A percentile compares a stretch with the other conserved stretches of the same genome.
Conservation (phyloP, 208 protist species). For the Trypanosoma rangeli region DNA sequence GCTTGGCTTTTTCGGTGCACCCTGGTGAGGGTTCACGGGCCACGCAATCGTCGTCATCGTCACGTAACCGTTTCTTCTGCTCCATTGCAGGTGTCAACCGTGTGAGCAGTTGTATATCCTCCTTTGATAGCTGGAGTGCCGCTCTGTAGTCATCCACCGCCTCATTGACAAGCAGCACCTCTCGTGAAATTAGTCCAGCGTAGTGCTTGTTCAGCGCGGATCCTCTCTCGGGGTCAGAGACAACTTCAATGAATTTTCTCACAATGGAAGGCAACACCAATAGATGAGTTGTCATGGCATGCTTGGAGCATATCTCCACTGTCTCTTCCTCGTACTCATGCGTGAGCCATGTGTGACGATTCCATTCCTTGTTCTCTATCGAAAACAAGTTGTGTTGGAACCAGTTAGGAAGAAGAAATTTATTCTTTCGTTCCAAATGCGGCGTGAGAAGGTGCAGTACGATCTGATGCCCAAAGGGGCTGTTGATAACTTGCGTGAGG, state of each 20-base stretch:
- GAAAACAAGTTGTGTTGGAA: slow-evolving; percentile 84
- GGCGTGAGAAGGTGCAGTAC: slow-evolving; percentile 87
- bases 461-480: slow-evolving; percentile 82
- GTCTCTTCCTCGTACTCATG: slow-evolving; percentile 62
- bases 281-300: slow-evolving; percentile 75
- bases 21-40: not conserved
- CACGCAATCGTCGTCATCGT: not conserved
- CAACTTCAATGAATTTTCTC: slow-evolving; percentile 47
- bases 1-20: not conserved
- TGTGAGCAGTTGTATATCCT: slow-evolving; percentile 38
- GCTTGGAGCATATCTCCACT: slow-evolving; percentile 84
- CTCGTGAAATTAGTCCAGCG: slow-evolving; percentile 65
- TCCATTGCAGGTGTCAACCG: slow-evolving; percentile 46
- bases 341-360: slow-evolving; percentile 87
- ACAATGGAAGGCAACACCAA: slow-evolving; percentile 63
- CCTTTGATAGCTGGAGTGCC: slow-evolving; percentile 51
- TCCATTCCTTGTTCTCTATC: slow-evolving; percentile 78
- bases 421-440: slow-evolving; percentile 54
- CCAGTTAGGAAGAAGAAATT: slow-evolving; percentile 81
- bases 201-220: slow-evolving; percentile 64
- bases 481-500: slow-evolving; percentile 78
- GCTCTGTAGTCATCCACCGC: slow-evolving; percentile 55
- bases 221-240: slow-evolving; percentile 24
- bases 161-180: slow-evolving; percentile 63
- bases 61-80: slow-evolving; percentile 21